Evolutionary conservation across 441 rosid genomes (phyloP).

Genomic region (Rhodomyrtus psidioides): DNA sequence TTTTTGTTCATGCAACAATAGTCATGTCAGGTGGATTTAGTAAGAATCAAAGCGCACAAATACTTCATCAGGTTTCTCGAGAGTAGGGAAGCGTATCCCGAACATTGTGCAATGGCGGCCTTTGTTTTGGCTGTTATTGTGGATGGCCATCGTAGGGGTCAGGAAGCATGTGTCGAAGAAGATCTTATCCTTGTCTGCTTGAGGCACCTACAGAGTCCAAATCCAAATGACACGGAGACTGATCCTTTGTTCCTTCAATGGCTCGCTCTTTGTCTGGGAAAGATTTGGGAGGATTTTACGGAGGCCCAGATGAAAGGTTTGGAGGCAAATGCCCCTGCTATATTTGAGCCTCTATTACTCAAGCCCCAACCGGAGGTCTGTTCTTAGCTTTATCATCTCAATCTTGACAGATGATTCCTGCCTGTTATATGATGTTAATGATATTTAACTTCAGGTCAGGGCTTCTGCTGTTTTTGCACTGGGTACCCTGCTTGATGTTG

Average conservation of each 20-base stretch:
- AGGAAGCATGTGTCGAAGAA: slow-evolving; percentile 89
- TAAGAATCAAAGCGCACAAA: slow-evolving; percentile 91
- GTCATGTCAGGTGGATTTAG: slow-evolving; percentile 99
- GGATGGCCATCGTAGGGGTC: slow-evolving; percentile 96
- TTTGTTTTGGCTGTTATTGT: slow-evolving; percentile 98
- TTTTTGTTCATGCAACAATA: slow-evolving; percentile 26
- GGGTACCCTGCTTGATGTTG: slow-evolving; percentile 89
- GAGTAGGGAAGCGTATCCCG: slow-evolving; percentile 93
- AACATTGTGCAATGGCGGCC: slow-evolving; percentile 99
- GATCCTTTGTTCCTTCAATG: slow-evolving; percentile 95
- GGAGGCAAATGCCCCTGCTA: slow-evolving; percentile 74
- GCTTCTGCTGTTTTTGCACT: slow-evolving; percentile 94
- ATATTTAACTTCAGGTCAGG: slow-evolving; percentile 71
- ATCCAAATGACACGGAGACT: slow-evolving; percentile 53
- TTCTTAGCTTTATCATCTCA: slow-evolving; percentile 5
- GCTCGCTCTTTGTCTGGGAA: slow-evolving; percentile 98
- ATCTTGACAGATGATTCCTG: neutral
- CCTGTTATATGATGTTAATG: neutral
- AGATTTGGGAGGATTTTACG: slow-evolving; percentile 93
- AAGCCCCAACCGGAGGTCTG: slow-evolving; percentile 98
- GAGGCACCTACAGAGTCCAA: slow-evolving; percentile 72
- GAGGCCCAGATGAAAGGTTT: slow-evolving; percentile 87
- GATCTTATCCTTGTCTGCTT: slow-evolving; percentile 78
- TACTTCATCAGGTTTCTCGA: slow-evolving; percentile 95
- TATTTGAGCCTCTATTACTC: slow-evolving; percentile 56